Conservation (phyloP, 192 early-diverging fungal genomes). For the Coemansia sp. region DNA sequence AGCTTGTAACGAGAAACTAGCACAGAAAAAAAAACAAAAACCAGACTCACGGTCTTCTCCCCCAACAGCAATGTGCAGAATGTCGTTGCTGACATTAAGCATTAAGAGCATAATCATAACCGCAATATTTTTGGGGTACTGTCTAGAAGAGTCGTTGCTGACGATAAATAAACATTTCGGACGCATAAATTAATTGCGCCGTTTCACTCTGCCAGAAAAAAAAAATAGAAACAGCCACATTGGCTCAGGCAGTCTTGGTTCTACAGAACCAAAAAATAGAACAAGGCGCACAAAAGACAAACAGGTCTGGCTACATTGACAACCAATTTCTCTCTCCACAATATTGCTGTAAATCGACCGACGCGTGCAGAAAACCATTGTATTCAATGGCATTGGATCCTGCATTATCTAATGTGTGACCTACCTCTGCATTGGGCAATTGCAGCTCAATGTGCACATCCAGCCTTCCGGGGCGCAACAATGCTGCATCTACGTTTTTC, state of each 20-base stretch:
- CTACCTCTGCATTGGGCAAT: conserved; percentile 59
- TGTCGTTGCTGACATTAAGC: not conserved
- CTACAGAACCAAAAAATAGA: not conserved
- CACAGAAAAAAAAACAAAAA: not conserved
- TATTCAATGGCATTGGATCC: not conserved
- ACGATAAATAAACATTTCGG: not conserved
- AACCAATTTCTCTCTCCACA: not conserved
- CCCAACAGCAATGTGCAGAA: conserved; percentile 3
- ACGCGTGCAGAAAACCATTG: not conserved
- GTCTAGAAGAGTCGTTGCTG: conserved; percentile 8
- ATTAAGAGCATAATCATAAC: not conserved
- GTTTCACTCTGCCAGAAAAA: conserved; percentile 13
- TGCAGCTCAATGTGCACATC: conserved; percentile 74
- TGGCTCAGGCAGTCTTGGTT: not conserved
- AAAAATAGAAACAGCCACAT: not conserved
- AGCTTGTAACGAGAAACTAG: not conserved
- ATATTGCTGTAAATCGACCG: not conserved
- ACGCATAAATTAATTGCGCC: not conserved
- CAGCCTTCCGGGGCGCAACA: conserved; percentile 82
- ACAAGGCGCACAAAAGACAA: not conserved
- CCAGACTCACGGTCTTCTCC: conserved; percentile 5
- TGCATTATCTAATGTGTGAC: conserved; percentile 8
- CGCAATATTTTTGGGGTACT: not conserved
- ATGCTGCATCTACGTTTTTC: conserved; percentile 73
- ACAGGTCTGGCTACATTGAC: conserved; percentile 4